Percentiles rank a stretch among this genome's conserved stretches.
Conservation (phyloP, 805 yeast genomes). For the Kuraishia molischiana region DNA sequence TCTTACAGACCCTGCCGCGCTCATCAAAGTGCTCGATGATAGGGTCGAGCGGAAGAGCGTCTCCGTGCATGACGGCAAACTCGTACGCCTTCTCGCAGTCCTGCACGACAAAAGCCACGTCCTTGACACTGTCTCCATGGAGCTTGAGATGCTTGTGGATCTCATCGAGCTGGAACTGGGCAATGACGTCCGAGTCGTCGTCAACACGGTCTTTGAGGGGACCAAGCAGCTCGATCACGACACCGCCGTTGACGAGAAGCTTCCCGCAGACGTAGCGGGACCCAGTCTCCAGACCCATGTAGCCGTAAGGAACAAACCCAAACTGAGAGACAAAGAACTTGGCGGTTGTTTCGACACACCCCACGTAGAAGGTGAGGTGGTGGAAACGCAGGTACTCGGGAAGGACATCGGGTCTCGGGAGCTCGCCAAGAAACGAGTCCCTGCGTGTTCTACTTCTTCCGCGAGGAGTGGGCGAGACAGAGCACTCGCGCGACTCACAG, state of each 20-base stretch:
- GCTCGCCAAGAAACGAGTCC: too few relatives aligned
- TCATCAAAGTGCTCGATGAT: conserved; percentile 27
- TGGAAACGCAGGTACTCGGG: conserved; percentile 33
- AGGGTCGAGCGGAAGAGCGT: conserved; percentile 21
- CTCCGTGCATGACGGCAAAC: conserved; percentile 46
- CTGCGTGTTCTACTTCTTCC: too few relatives aligned
- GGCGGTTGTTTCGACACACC: conserved; percentile 64
- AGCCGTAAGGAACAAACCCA: conserved; percentile 60
- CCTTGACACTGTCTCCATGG: conserved; percentile 81
- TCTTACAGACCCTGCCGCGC: conserved; percentile 35
- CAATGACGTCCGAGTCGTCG: conserved; percentile 2
- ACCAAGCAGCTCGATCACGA: conserved; percentile 37
- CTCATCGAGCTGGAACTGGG: conserved; percentile 12
- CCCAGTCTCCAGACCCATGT: conserved; percentile 61
- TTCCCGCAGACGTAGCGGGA: conserved; percentile 43
- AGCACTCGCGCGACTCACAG: too few relatives aligned
- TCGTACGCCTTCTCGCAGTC: conserved; percentile 34
- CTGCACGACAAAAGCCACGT: conserved; percentile 56
- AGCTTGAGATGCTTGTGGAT: conserved; percentile 34
- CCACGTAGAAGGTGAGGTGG: conserved; percentile 60
- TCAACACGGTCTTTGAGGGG: conserved; percentile 15
- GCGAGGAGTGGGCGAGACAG: too few relatives aligned
- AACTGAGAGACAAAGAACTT: conserved; percentile 38
- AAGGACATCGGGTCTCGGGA: too few relatives aligned
- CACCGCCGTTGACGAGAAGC: conserved; percentile 49